phyloP scores from a whole-genome alignment of 441 rosid species.

The Metrosideros polymorpha region DNA sequence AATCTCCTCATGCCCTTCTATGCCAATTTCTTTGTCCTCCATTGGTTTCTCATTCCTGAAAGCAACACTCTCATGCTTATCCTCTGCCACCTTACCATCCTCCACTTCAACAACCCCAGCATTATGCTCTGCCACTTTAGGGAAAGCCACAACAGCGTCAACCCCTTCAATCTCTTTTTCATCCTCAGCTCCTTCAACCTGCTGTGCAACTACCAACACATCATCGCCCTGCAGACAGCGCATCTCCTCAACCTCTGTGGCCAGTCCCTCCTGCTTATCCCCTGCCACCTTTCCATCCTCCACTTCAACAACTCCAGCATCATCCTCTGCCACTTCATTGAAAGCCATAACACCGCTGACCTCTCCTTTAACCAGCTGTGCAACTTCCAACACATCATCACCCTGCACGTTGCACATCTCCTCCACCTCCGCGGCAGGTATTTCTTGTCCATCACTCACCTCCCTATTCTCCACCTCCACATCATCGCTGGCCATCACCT shows the following conservation, averaged over 20 bases:
- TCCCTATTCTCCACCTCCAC: not conserved
- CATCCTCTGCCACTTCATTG: not conserved
- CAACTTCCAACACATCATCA: not conserved
- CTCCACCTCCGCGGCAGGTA: not conserved
- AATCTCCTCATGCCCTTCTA: not conserved
- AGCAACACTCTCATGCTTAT: not conserved
- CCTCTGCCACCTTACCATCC: not conserved
- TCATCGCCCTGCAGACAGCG: not conserved
- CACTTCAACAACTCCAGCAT: not conserved
- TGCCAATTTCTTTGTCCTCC: not conserved
- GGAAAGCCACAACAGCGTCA: not conserved
- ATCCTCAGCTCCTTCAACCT: not conserved
- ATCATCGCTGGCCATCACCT: constrained; percentile 5
- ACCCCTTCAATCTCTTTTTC: not conserved
- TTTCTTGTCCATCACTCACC: not conserved
- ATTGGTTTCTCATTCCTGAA: not conserved
- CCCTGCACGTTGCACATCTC: not conserved
- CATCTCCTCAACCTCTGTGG: not conserved
- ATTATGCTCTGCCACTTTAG: not conserved
- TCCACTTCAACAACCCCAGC: not conserved
- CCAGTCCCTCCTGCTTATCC: not conserved
- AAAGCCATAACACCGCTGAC: not conserved
- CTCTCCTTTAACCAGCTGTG: not conserved
- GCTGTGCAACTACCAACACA: not conserved
- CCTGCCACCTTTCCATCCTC: not conserved